These are phyloP conservation scores for Stenogyne calaminthoides DNA, from an alignment of 305 asterid genomes.

Conservation along the genomic window DNA sequence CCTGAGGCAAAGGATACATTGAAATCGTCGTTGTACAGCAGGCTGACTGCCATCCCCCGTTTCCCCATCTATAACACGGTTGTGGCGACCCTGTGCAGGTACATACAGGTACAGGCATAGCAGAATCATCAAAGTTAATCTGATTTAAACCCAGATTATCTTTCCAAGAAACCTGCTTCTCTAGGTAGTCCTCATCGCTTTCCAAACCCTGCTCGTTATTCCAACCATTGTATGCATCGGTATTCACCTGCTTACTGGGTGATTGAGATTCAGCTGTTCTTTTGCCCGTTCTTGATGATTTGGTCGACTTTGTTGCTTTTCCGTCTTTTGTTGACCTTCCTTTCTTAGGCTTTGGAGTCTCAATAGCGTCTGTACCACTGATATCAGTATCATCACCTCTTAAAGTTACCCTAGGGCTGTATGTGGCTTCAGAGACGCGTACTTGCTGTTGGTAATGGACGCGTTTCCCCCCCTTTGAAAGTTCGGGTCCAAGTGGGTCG, in stretches of 20 bases:
- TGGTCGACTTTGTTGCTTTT: conserved; percentile 47
- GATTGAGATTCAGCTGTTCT: conserved; percentile 51
- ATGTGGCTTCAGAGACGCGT: conserved; percentile 41
- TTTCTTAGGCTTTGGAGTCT: conserved; percentile 51
- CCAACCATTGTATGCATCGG: conserved; percentile 53
- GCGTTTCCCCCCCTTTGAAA: conserved; percentile 48
- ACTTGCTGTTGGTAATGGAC: conserved; percentile 55
- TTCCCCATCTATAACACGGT: conserved; percentile 96
- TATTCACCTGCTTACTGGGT: conserved; percentile 41
- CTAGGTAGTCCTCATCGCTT: conserved; percentile 56
- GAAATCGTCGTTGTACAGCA: conserved; percentile 89
- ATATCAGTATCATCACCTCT: conserved; percentile 37
- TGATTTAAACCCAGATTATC: conserved; percentile 74
- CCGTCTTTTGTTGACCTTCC: conserved; percentile 58
- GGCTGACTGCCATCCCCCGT: conserved; percentile 93
- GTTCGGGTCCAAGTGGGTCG: conserved; percentile 51
- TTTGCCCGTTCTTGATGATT: conserved; percentile 50
- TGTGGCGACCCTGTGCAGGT: conserved; percentile 91
- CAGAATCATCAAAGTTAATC: conserved; percentile 71
- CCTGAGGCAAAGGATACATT: conserved; percentile 83
- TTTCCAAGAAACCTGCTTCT: conserved; percentile 66
- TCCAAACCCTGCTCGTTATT: conserved; percentile 42
- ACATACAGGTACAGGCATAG: conserved; percentile 91
- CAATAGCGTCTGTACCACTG: conserved; percentile 46
- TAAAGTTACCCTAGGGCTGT: conserved; percentile 47